These are phyloP conservation scores for Fistulinella cinereoalba DNA, from an alignment of 1,284 basidiomycete genomes.

Conservation along the genomic window DNA sequence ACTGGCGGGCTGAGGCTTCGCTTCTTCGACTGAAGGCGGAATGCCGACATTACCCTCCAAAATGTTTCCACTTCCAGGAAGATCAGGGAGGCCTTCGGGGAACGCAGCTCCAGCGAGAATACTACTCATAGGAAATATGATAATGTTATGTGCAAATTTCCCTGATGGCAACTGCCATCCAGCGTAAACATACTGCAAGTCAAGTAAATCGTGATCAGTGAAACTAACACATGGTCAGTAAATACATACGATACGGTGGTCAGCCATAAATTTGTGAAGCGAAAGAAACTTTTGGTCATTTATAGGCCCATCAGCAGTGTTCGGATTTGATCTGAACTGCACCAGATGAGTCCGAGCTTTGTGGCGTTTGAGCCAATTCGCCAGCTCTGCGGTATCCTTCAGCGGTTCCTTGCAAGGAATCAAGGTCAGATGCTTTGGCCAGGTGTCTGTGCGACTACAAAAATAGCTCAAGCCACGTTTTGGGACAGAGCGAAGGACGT, in stretches of 20 bases:
- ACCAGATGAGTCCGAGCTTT: conserved; percentile 33
- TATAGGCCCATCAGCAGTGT: conserved; percentile 24
- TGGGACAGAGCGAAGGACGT: conserved; percentile 10
- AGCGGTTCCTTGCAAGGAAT: conserved; percentile 42
- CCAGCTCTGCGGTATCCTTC: conserved; percentile 41
- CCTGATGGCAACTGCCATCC: conserved; percentile 52
- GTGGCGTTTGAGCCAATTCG: conserved; percentile 47
- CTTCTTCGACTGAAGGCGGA: conserved; percentile 21
- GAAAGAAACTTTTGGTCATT: conserved; percentile 43
- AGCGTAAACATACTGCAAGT: conserved; percentile 51
- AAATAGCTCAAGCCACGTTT: conserved; percentile 3
- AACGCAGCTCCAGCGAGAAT: conserved; percentile 53
- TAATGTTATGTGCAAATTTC: conserved; percentile 42
- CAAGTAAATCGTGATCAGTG: conserved; percentile 9
- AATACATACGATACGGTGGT: conserved; percentile 41
- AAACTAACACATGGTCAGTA: neutral
- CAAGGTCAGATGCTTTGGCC: conserved; percentile 51
- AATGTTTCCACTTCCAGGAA: conserved; percentile 30
- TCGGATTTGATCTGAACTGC: conserved; percentile 31
- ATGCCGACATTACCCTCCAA: too few relatives aligned
- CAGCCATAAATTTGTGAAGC: conserved; percentile 41
- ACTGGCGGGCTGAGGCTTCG: conserved; percentile 1
- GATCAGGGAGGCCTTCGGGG: conserved; percentile 56
- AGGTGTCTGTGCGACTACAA: conserved; percentile 48
- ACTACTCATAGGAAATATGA: conserved; percentile 46